Base-by-base conservation (phyloP, 805 yeast species). In the Ogataea pilisensis region DNA sequence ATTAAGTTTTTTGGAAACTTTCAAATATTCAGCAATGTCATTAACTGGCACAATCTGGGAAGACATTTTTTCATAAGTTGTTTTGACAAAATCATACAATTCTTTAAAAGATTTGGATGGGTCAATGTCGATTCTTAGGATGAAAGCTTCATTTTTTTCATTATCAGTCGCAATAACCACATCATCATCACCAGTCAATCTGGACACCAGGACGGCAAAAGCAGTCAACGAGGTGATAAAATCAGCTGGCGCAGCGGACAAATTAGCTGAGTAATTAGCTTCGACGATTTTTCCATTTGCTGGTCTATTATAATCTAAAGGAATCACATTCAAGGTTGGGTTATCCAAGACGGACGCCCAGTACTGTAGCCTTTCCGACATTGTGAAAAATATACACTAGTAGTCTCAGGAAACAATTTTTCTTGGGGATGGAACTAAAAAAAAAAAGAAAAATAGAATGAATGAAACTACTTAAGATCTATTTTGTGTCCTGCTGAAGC, bases 141-240 rank as follows among this genome's bases (percentile, higher is more conserved):
- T 80, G 49, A 80, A 75, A 21, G 78, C 78, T 38, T 67, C 64
- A 31, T 65, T 54, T 5, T 62, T 61, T 3, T 64, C 51, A 20
- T 73, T 61, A 50, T 82, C 79, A 0, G 89, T 80, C n/a, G 90
- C 89, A 45, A 91, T 66, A n/a, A 84, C 81, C 37, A 93, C 81
- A 54, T 91, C 97, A 50, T 91, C 97, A 60, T 91, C 98, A 19
- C 97, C 98, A 2, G 96, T 84, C 35, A 87, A 68, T 57, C 98
- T 73, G 63, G 76, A 82, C 29, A 87, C 72, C 42, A 91, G 70
- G 1, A 83, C 78, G 19, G 83, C 77, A 65, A 81, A 85, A 1
- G 76, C 76, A 14, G 95, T 68, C 46, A 87, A 68, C 0, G 81
- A 80, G 13, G 75, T 62, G 8, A 68, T 56, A 59, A 82, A 85